phyloP scores from a whole-genome alignment of 768 basidiomycete genomes.

The Termitomyces sp. region DNA sequence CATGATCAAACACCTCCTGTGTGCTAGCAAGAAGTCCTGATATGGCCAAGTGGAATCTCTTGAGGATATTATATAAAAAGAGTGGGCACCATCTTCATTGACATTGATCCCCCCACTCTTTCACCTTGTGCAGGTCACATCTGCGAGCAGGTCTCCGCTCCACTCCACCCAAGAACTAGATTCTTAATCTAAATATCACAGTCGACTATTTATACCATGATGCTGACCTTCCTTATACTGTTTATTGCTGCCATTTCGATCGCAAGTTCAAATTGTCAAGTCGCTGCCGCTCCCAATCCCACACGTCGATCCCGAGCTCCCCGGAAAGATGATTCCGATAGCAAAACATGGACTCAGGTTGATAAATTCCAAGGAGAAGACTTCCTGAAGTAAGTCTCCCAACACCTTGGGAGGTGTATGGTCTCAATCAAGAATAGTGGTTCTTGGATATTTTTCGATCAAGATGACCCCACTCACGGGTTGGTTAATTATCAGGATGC shows the following conservation, averaged over 20 bases:
- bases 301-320: conserved; percentile 5
- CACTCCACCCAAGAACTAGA: conserved; percentile 10
- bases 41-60: too few species aligned
- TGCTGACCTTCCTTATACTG: conserved; percentile 2
- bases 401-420: not conserved
- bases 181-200: conserved; percentile 1
- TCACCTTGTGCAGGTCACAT: conserved; percentile 10
- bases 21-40: too few species aligned
- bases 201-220: not conserved
- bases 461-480: conserved; percentile 67
- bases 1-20: not conserved
- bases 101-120: conserved; percentile 6
- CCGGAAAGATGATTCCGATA: not conserved
- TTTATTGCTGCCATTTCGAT: conserved; percentile 1
- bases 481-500: conserved; percentile 52
- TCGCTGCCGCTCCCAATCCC: not conserved
- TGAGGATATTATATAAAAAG: too few species aligned
- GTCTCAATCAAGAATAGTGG: conserved; percentile 28
- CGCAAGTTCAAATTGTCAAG: not conserved
- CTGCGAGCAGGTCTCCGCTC: conserved; percentile 9
- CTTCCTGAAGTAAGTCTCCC: conserved; percentile 50
- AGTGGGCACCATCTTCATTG: conserved; percentile 11
- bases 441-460: conserved; percentile 58
- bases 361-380: conserved; percentile 40
- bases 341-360: conserved; percentile 22